phyloP scores from a whole-genome alignment of 306 rosid genomes.

The Gillenia trifoliata region DNA sequence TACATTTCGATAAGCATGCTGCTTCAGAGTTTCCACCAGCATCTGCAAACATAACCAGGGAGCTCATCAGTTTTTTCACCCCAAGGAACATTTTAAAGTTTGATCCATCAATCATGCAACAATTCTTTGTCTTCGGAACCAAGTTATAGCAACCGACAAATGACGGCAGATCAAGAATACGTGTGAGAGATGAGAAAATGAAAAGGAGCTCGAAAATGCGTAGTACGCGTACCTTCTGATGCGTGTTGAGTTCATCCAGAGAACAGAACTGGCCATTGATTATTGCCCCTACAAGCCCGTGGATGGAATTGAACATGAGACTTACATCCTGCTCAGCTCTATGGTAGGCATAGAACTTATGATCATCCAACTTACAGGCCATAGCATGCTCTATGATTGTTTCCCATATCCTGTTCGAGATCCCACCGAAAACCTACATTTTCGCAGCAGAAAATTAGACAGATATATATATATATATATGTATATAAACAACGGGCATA shows the following conservation, averaged over 20 bases:
- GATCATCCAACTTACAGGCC: slow-evolving; percentile 33
- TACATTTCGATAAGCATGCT: slow-evolving; percentile 9
- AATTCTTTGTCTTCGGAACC: not conserved
- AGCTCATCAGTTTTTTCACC: slow-evolving; percentile 1
- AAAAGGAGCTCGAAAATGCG: not conserved
- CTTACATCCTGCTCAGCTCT: not conserved
- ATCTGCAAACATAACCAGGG: slow-evolving; percentile 1
- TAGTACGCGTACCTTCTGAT: slow-evolving; percentile 14
- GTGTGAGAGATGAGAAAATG: not conserved
- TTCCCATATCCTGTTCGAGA: slow-evolving; percentile 36
- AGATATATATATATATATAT: too few relatives aligned
- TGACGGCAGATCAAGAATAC: not conserved
- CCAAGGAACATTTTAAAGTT: not conserved
- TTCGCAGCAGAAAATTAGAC: not conserved
- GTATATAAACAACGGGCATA: not conserved
- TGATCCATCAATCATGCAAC: not conserved
- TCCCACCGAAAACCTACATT: slow-evolving; percentile 40
- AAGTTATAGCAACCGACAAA: not conserved
- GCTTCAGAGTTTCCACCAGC: slow-evolving; percentile 18
- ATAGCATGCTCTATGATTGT: slow-evolving; percentile 48
- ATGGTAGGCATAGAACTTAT: not conserved
- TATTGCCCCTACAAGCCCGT: slow-evolving; percentile 3
- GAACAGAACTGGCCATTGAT: not conserved
- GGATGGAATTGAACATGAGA: slow-evolving; percentile 2
- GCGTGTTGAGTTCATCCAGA: slow-evolving; percentile 7